phyloP scores from a whole-genome alignment of 331 rosid species.

The Dryas integrifolia region DNA sequence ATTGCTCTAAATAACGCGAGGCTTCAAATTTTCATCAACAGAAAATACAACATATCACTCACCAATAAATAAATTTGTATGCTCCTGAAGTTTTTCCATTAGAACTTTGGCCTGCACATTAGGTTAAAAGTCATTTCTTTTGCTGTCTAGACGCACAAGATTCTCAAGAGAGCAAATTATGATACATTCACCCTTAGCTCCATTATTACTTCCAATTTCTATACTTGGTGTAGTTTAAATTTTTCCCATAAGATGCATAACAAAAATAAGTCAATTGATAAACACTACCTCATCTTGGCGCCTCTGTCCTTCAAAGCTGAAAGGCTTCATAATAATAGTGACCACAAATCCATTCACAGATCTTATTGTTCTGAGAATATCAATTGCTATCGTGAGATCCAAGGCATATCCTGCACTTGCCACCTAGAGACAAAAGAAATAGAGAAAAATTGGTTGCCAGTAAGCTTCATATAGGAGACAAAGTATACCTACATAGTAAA shows the following conservation, averaged over 20 bases:
- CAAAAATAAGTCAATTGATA: background rate
- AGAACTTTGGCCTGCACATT: conserved; percentile 62
- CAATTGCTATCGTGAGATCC: conserved; percentile 56
- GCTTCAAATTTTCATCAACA: conserved; percentile 13
- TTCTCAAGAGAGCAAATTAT: background rate
- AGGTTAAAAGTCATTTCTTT: background rate
- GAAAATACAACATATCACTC: conserved; percentile 38
- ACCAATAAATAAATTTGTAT: conserved; percentile 74
- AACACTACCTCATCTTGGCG: conserved; percentile 77
- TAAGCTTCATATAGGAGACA: background rate
- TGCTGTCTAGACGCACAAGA: background rate
- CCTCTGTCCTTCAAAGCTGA: conserved; percentile 87
- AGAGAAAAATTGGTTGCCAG: background rate
- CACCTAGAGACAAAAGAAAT: conserved; percentile 52
- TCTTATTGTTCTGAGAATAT: conserved; percentile 61
- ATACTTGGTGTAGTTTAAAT: background rate
- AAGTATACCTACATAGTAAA: background rate
- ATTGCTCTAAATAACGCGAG: background rate
- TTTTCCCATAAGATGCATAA: background rate
- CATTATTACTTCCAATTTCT: background rate
- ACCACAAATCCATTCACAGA: conserved; percentile 65
- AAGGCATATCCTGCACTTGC: conserved; percentile 91
- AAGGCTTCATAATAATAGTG: conserved; percentile 76
- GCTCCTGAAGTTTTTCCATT: conserved; percentile 59
- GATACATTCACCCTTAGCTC: background rate